Base-by-base conservation (phyloP, 1,284 basidiomycete genomes). In the Moesziomyces antarcticus region DNA sequence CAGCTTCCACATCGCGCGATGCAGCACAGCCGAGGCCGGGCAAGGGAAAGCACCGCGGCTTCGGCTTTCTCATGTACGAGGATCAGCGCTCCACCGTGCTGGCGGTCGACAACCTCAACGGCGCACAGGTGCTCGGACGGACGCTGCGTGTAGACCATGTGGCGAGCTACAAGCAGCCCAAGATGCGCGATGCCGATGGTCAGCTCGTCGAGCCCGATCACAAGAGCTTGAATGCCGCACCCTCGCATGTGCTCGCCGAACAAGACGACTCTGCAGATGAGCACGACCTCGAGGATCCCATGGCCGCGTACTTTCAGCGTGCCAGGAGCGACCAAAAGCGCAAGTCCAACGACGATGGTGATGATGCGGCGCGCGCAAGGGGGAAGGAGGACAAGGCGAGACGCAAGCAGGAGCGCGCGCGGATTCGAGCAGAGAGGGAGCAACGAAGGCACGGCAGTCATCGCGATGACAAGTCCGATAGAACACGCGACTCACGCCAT, bases 51-150 rank as follows among this genome's bases (percentile, higher is more conserved):
- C 73, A 79, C 4, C 90, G 88, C 77, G 97, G 97, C 0, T 99
- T 99, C 83, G 95, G 90, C 3, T 99, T 98, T 86, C 87, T 99
- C 68, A 98, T 99, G 95, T 99, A 98, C 85, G 93, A 97, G 85
- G 94, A 99, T 86, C 97, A 99, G 85, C 89, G 93, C 48, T 95
- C 93, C 59, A 99, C 97, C 4, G 86, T 98, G 53, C 88, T 99
- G 41, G 97, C 97, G 6, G 96, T 99, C 71, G 97, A 99, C 86
- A 99, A 99, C 86, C 89, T 99, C 85, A 98, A 97, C 82, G 97
- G 97, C 35, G 92, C 94, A 43, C 89, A 90, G 73, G 91, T 99
- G 43, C 86, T 97, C 27, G 93, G 92, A 7, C 88, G 91, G 77
- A 96, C 90, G 4, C 85, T 97, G 48, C 89, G 94, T 24, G 94